Evolutionary conservation across 2,329 filamentous ascomycete genomes (phyloP).

Genomic region (Pestalotiopsis sp.): DNA sequence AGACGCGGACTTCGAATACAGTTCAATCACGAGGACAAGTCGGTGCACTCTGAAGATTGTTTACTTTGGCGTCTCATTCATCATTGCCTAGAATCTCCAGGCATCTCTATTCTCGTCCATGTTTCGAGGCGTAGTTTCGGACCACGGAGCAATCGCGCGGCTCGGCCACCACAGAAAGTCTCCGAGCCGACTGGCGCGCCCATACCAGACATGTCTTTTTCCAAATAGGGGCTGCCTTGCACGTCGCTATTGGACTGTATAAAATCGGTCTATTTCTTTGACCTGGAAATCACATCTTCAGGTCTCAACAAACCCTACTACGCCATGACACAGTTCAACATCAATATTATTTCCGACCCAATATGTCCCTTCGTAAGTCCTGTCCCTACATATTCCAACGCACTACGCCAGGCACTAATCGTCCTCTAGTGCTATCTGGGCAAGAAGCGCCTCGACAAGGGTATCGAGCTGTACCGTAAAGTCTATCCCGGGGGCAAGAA

Average conservation of each 20-base stretch:
- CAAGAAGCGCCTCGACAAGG: conserved; percentile 72
- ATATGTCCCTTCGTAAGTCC: conserved; percentile 56
- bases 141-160: not conserved
- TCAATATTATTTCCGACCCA: conserved; percentile 66
- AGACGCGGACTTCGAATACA: not conserved
- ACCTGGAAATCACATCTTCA: not conserved
- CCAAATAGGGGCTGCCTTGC: not conserved
- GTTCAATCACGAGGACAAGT: not conserved
- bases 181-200: not conserved
- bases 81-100: not conserved
- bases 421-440: conserved; percentile 71
- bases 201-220: not conserved
- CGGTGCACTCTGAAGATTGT: not conserved
- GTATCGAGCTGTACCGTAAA: conserved; percentile 67
- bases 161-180: not conserved
- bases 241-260: not conserved
- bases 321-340: conserved; percentile 63
- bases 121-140: not conserved
- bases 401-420: conserved; percentile 19
- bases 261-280: not conserved
- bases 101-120: not conserved
- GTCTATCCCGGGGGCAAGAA: conserved; percentile 56
- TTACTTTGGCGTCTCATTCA: not conserved
- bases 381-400: not conserved
- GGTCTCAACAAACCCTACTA: not conserved